Evolutionary conservation across 768 basidiomycete genomes (phyloP).

Genomic region (Podaxis rugospora): DNA sequence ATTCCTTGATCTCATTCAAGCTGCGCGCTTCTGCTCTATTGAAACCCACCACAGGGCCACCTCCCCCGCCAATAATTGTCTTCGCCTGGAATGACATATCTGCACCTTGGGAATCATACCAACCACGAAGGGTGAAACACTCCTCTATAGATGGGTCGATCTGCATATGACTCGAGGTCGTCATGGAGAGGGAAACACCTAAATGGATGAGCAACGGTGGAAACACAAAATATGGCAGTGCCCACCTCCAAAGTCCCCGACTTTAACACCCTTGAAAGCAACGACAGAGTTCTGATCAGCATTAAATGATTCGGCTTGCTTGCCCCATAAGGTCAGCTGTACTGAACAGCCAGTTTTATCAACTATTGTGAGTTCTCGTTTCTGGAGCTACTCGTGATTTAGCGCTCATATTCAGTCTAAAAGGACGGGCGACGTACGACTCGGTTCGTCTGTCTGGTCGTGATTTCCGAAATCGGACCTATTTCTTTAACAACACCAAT

Average conservation of each 20-base stretch:
- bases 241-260: conserved; percentile 61
- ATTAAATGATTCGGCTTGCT: conserved; percentile 82
- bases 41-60: conserved; percentile 40
- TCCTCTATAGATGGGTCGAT: conserved; percentile 91
- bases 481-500: conserved; percentile 83
- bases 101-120: conserved; percentile 78
- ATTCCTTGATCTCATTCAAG: conserved; percentile 74
- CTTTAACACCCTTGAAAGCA: conserved; percentile 92
- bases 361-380: conserved; percentile 87
- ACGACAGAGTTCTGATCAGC: conserved; percentile 62
- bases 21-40: conserved; percentile 71
- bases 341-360: conserved; percentile 78
- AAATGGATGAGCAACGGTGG: conserved; percentile 9
- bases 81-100: conserved; percentile 69
- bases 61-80: conserved; percentile 36
- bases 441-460: conserved; percentile 68
- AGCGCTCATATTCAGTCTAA: conserved; percentile 3
- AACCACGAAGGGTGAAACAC: conserved; percentile 81
- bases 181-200: conserved; percentile 85
- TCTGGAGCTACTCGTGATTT: conserved; percentile 54
- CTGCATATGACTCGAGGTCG: conserved; percentile 75
- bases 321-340: conserved; percentile 92
- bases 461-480: conserved; percentile 63
- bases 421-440: conserved; percentile 34
- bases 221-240: conserved; percentile 35